Evolutionary conservation across 768 basidiomycete species (phyloP).

Genomic region (Mycena galopus): DNA sequence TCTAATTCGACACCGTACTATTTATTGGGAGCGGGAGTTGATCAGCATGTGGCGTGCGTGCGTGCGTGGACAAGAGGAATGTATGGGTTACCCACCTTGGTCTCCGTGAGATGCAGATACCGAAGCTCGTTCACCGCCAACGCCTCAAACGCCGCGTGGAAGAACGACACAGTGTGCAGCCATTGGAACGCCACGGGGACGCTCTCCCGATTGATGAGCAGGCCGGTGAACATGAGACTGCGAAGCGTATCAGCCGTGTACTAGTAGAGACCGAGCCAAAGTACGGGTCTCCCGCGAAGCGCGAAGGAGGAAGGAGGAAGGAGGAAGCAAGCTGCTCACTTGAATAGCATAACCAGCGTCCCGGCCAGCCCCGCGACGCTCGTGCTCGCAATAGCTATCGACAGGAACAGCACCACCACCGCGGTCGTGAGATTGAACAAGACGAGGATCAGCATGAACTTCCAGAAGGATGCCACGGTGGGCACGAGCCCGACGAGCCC

Average conservation of each 20-base stretch:
- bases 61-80: background rate
- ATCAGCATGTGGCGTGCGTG: slow-evolving; percentile 8
- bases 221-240: slow-evolving; percentile 94
- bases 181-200: slow-evolving; percentile 80
- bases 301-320: too few relatives aligned
- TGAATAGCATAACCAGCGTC: slow-evolving; percentile 97
- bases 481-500: slow-evolving; percentile 95
- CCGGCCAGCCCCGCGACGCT: slow-evolving; percentile 95
- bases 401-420: slow-evolving; percentile 90
- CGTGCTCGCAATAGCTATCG: slow-evolving; percentile 88
- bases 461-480: slow-evolving; percentile 93
- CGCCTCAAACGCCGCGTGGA: slow-evolving; percentile 98
- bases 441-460: slow-evolving; percentile 95
- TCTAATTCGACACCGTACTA: slow-evolving; percentile 98
- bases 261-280: background rate
- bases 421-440: slow-evolving; percentile 98
- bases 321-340: slow-evolving; percentile 65
- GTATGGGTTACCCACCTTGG: slow-evolving; percentile 67
- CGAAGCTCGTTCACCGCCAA: slow-evolving; percentile 97
- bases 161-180: slow-evolving; percentile 95
- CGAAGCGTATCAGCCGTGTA: slow-evolving; percentile 14
- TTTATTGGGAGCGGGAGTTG: slow-evolving; percentile 5
- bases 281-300: slow-evolving; percentile 1
- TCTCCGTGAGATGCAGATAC: slow-evolving; percentile 92
- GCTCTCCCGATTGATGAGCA: slow-evolving; percentile 94